phyloP scores from a whole-genome alignment of 2,329 filamentous ascomycete genomes.

The Dactylella cylindrospora region DNA sequence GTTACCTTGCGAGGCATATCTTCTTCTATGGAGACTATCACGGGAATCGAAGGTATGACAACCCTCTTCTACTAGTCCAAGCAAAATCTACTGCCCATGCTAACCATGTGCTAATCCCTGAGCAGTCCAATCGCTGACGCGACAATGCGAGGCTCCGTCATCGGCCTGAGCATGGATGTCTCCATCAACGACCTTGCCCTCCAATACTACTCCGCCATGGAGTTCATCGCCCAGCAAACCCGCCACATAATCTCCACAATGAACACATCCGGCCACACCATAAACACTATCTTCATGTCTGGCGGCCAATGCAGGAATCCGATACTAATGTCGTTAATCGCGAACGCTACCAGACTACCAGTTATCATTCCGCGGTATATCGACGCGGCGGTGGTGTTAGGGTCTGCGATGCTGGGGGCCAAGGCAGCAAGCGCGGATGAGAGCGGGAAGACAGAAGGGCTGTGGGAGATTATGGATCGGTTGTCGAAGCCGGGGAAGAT shows the following conservation, averaged over 20 bases:
- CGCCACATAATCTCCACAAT: constrained; percentile 92
- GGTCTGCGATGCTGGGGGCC: constrained; percentile 96
- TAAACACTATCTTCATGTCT: constrained; percentile 96
- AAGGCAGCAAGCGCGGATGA: constrained; percentile 87
- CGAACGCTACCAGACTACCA: constrained; percentile 86
- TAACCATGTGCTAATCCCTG: not conserved
- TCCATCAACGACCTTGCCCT: constrained; percentile 82
- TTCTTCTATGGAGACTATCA: constrained; percentile 99
- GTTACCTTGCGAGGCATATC: constrained; percentile 86
- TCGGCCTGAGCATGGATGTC: constrained; percentile 84
- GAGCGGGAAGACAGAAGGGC: constrained; percentile 75
- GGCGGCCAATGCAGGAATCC: constrained; percentile 96
- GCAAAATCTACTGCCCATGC: not conserved
- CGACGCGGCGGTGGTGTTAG: constrained; percentile 92
- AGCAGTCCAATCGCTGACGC: constrained; percentile 79
- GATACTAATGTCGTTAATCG: constrained; percentile 85
- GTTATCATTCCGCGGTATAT: constrained; percentile 92
- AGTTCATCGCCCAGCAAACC: constrained; percentile 97
- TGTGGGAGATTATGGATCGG: constrained; percentile 97
- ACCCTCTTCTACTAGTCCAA: not conserved
- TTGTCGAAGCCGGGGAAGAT: constrained; percentile 92
- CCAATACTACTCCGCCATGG: constrained; percentile 93
- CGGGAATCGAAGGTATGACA: constrained; percentile 75
- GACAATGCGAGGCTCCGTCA: constrained; percentile 85
- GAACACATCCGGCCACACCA: constrained; percentile 84